Evolutionary conservation across 2,329 filamentous ascomycete species (phyloP).

Genomic region (Saccharata proteae): DNA sequence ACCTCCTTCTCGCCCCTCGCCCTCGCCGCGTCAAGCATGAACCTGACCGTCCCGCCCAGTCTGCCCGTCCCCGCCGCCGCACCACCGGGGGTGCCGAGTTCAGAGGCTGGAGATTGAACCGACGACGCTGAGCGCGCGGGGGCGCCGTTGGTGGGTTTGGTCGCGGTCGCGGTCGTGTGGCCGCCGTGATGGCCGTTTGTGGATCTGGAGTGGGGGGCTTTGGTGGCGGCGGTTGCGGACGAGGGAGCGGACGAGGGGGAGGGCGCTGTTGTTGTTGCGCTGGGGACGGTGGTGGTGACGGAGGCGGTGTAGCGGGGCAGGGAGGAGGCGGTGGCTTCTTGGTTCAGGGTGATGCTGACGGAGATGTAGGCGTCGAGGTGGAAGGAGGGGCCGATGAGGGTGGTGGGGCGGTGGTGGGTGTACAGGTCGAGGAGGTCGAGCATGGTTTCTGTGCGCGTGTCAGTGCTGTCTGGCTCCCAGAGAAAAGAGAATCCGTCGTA

Average conservation of each 20-base stretch:
- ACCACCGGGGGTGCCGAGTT: constrained; percentile 29
- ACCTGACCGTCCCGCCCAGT: constrained; percentile 67
- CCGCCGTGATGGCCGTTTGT: too few relatives aligned
- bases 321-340: constrained; percentile 52
- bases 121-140: constrained; percentile 26
- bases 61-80: constrained; percentile 30
- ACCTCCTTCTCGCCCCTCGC: constrained; percentile 59
- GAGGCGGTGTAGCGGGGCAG: constrained; percentile 31
- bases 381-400: constrained; percentile 60
- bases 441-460: constrained; percentile 54
- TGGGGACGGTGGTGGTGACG: constrained; percentile 30
- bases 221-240: constrained; percentile 8
- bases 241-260: constrained; percentile 23
- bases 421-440: constrained; percentile 88
- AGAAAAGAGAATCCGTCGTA: constrained; percentile 12
- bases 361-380: constrained; percentile 70
- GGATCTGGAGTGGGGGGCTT: constrained; percentile 13
- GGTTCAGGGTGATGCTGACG: constrained; percentile 76
- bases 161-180: constrained; percentile 21
- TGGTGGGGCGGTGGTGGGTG: constrained; percentile 66
- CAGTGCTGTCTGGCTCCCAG: background rate
- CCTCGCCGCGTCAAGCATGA: constrained; percentile 72
- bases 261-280: constrained; percentile 30
- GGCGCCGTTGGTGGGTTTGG: constrained; percentile 19
- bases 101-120: too few relatives aligned